These are phyloP conservation scores for Diospyros kaki DNA, from an alignment of 148 eudicot species.

Conservation along the genomic window DNA sequence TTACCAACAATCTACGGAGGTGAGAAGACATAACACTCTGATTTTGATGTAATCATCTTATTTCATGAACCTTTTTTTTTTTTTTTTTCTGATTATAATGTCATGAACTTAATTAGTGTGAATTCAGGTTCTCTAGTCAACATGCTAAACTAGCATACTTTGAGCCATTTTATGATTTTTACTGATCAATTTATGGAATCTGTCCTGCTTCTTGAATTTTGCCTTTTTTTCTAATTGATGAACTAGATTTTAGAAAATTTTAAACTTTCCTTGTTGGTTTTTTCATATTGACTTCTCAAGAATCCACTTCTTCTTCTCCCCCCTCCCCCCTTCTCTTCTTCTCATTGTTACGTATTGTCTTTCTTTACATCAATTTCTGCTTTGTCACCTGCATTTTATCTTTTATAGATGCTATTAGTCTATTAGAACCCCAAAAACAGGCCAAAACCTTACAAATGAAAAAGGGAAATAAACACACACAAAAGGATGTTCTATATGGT, in stretches of 20 bases:
- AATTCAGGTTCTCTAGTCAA: not conserved
- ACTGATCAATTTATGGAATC: not conserved
- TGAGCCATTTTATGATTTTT: not conserved
- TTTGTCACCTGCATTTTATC: not conserved
- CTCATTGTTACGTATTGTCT: not conserved
- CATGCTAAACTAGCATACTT: not conserved
- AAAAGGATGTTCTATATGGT: not conserved
- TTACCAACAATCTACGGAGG: conserved; percentile 80
- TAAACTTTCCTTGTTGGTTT: not conserved
- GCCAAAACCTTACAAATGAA: not conserved
- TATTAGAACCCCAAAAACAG: not conserved
- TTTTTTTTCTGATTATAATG: too few relatives aligned
- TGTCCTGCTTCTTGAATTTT: not conserved
- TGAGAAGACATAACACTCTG: conserved; percentile 22
- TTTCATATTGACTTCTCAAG: not conserved
- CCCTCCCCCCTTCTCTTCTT: not conserved
- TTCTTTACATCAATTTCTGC: not conserved
- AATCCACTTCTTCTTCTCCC: not conserved
- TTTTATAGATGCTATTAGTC: not conserved
- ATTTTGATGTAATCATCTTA: conserved; percentile 1
- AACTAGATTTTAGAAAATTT: not conserved
- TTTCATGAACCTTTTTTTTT: not conserved
- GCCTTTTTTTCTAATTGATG: not conserved
- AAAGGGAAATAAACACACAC: not conserved
- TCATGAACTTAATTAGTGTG: not conserved